Evolutionary conservation across 148 eudicot species (phyloP).

Genomic region (Rhododendron vialii): DNA sequence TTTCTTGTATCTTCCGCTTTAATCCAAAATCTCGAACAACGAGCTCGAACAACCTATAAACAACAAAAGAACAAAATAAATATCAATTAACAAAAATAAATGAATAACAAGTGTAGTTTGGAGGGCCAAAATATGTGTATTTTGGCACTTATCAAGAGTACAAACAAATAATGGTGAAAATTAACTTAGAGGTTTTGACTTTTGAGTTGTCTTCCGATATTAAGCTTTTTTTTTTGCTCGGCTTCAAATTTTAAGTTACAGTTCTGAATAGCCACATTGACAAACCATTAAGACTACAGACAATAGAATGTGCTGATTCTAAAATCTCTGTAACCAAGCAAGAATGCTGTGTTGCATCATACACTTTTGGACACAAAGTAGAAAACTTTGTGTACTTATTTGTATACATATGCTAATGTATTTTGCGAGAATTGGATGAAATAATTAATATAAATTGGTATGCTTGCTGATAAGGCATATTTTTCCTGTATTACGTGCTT

Average conservation of each 20-base stretch:
- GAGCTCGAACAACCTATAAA: no score
- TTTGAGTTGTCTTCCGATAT: background rate
- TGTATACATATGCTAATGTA: background rate
- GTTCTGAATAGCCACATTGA: background rate
- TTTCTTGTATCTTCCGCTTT: no score
- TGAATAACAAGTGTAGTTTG: no score
- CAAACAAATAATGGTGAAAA: background rate
- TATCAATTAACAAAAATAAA: no score
- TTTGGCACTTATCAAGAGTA: no score
- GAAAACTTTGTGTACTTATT: background rate
- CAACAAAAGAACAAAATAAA: no score
- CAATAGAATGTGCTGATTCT: background rate
- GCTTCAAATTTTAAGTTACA: background rate
- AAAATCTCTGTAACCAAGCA: background rate
- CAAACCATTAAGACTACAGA: background rate
- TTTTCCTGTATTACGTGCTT: background rate
- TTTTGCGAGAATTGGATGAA: background rate
- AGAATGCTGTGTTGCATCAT: background rate
- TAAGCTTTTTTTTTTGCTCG: background rate
- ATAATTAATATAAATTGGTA: background rate
- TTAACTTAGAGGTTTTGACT: background rate
- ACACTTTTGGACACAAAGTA: background rate
- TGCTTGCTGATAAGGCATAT: background rate
- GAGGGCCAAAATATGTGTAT: no score
- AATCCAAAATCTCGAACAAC: no score